Evolutionary conservation across 768 basidiomycete genomes (phyloP), one percentile per base, ranked within the genome.

Genomic region (Panaeolus cyanescens): DNA sequence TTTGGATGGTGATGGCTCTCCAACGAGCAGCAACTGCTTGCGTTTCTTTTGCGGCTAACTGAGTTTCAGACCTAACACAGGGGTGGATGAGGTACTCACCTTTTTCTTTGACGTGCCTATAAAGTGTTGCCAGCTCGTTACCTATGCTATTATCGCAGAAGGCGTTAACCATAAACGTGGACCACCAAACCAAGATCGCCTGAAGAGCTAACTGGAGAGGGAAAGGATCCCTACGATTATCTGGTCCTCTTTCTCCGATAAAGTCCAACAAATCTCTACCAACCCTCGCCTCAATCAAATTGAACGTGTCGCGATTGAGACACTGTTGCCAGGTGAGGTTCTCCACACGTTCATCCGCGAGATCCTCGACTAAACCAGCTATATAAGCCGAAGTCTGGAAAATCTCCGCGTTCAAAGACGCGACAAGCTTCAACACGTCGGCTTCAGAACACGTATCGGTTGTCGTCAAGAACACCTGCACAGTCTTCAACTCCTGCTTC

Each of bases 1-100:
- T 60, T 5, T 54, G 30, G 39, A 56, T 64, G 4, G 84, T 84
- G 60, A 86, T 66, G 25, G 83, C 79, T 59, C 83, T 77, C 84
- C 84, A 86, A 32, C 80, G 74, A 53, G 82, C 85, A n/a, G 83
- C 72, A 32, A 80, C 75, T 0, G 79, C 74, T 64, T 82, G 82
- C 3, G 72, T 67, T 64, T 84, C 83, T 81, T 56, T 8, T 2
- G 54, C 6, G n/a, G 36, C 40, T 32, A 32, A n/a, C n/a, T n/a
- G n/a, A n/a, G n/a, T n/a, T n/a, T 30, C 61, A 56, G 59, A 53
- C 13, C 50, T 45, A 25, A 39, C 37, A 7, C 5, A 30, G 17
- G 5, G 10, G 15, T 8, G 2, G 12, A 10, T 12, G 34, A 4
- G 17, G 25, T n/a, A 40, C 65, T 32, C 25, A 66, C 67, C 67